phyloP scores from a whole-genome alignment of 352 stramenopile species.

The Detonula confervacea region DNA sequence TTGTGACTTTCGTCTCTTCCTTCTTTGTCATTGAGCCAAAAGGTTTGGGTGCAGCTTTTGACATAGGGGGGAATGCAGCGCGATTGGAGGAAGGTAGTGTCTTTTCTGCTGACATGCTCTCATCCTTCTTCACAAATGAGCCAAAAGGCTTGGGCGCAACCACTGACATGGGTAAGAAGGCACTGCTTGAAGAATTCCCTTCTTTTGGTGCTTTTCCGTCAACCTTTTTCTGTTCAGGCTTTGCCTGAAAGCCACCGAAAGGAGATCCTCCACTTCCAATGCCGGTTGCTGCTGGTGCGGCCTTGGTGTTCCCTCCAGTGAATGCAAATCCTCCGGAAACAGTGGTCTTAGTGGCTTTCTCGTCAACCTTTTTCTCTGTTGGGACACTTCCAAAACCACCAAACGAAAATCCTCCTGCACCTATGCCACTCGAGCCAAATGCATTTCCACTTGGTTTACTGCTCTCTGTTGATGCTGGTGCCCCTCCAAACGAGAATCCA shows the following conservation, averaged over 20 bases:
- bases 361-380: constrained; percentile 14
- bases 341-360: too few relatives aligned
- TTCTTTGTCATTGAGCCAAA: constrained; percentile 20
- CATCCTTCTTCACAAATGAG: constrained; percentile 9
- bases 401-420: constrained; percentile 52
- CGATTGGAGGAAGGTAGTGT: not conserved
- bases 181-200: not conserved
- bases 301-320: not conserved
- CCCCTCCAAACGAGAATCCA: constrained; percentile 66
- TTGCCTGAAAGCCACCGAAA: constrained; percentile 41
- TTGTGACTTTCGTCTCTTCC: not conserved
- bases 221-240: constrained; percentile 15
- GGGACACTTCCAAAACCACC: constrained; percentile 17
- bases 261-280: constrained; percentile 28
- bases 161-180: constrained; percentile 63
- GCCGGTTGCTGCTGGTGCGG: constrained; percentile 9
- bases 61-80: constrained; percentile 40
- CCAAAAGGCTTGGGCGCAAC: constrained; percentile 63
- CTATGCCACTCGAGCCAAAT: constrained; percentile 18
- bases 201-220: too few relatives aligned
- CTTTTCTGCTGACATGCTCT: not conserved
- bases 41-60: constrained; percentile 16
- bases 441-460: constrained; percentile 1
- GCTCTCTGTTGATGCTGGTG: not conserved
- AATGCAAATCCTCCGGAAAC: too few relatives aligned